Percentiles rank a stretch among this genome's conserved stretches.
Evolutionary conservation across 129 eudicot species (phyloP).

Genomic region (Escallonia herrerae): DNA sequence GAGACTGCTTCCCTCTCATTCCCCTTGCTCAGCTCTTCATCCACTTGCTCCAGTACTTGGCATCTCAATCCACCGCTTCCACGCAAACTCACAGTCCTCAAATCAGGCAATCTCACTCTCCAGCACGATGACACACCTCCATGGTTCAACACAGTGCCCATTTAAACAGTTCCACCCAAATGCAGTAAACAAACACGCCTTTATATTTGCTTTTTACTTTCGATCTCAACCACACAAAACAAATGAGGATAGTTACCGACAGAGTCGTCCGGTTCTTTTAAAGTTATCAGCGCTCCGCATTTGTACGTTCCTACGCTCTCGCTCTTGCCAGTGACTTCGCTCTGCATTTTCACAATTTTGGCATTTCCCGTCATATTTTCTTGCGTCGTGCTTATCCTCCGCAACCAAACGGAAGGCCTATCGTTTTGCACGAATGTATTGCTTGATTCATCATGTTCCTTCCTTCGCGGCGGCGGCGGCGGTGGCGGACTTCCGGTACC

Average conservation of each 20-base stretch:
- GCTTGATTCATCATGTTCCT: not conserved
- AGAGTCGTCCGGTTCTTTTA: no score
- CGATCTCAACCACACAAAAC: constrained; percentile 1
- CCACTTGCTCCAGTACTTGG: constrained; percentile 54
- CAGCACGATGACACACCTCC: not conserved
- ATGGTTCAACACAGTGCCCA: not conserved
- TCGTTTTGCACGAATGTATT: not conserved
- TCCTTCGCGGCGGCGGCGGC: not conserved
- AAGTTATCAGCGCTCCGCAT: no score
- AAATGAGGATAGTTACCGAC: not conserved
- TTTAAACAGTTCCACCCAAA: not conserved
- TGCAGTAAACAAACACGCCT: not conserved
- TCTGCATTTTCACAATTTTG: no score
- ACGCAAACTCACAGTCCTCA: not conserved
- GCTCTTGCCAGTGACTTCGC: no score
- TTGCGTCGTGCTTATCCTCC: no score
- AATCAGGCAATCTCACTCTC: not conserved
- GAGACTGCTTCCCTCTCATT: constrained; percentile 74
- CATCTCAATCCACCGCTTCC: constrained; percentile 21
- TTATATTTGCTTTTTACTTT: not conserved
- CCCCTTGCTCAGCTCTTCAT: constrained; percentile 61
- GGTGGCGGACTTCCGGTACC: no score
- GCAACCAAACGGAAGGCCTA: no score
- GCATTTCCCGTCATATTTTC: no score
- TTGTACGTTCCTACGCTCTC: no score